phyloP scores from a whole-genome alignment of 163 green algal genomes.

The Trebouxiophyceae sp. region DNA sequence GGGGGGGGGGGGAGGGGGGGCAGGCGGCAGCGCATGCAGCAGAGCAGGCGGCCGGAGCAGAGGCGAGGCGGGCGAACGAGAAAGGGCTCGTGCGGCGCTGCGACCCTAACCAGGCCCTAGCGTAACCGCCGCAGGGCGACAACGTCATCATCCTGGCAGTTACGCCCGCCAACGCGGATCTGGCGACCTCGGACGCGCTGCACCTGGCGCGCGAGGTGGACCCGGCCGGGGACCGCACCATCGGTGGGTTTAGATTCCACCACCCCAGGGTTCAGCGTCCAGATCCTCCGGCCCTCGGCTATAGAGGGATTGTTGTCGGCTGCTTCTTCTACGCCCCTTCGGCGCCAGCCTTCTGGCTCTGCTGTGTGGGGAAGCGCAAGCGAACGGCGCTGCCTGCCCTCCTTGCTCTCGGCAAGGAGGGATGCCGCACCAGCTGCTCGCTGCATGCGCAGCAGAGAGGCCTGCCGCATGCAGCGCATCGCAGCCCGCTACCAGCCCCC shows the following conservation, averaged over 20 bases:
- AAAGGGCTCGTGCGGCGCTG: too few species aligned
- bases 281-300: background rate
- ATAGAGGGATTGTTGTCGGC: background rate
- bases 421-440: too few species aligned
- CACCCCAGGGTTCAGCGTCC: background rate
- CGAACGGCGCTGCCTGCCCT: too few species aligned
- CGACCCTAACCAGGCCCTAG: too few species aligned
- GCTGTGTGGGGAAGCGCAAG: too few species aligned
- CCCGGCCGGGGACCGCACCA: constrained; percentile 70
- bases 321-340: too few species aligned
- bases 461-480: too few species aligned
- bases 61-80: background rate
- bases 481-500: too few species aligned
- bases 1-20: background rate
- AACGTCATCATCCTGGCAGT: constrained; percentile 95
- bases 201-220: constrained; percentile 87
- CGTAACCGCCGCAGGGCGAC: constrained; percentile 57
- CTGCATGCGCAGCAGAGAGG: too few species aligned
- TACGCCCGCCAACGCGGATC: constrained; percentile 89
- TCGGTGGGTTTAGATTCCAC: constrained; percentile 29
- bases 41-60: background rate
- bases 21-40: background rate
- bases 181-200: constrained; percentile 89
- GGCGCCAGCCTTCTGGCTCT: too few species aligned
- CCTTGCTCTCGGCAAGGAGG: too few species aligned